Evolutionary conservation across 805 yeast species (phyloP).

Genomic region (Zygosaccharomyces lentus): DNA sequence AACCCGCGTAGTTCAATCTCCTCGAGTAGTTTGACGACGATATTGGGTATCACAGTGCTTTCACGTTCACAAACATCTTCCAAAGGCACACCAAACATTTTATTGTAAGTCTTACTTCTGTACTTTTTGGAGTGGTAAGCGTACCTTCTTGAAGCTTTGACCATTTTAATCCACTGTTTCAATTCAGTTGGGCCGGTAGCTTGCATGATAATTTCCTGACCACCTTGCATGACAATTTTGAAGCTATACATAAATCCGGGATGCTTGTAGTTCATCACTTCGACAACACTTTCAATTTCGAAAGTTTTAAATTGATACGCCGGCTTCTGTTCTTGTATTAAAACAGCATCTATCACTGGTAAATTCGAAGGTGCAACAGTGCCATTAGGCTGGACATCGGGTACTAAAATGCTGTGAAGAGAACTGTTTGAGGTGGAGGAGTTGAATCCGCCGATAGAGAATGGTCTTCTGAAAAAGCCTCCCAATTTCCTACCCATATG

Average conservation of each 20-base stretch:
- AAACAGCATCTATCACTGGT: conserved; percentile 48
- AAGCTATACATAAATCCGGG: conserved; percentile 30
- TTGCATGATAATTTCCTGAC: conserved; percentile 62
- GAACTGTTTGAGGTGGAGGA: conserved; percentile 30
- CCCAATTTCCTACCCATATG: conserved; percentile 46
- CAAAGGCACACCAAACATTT: conserved; percentile 85
- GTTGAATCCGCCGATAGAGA: conserved; percentile 46
- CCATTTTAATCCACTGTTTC: conserved; percentile 64
- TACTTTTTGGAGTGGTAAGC: conserved; percentile 41
- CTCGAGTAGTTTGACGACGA: conserved; percentile 59
- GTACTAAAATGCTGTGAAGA: conserved; percentile 31
- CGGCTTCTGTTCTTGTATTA: conserved; percentile 48
- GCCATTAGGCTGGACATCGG: conserved; percentile 38
- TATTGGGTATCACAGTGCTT: conserved; percentile 53
- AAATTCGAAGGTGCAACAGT: conserved; percentile 46
- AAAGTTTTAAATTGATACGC: conserved; percentile 42
- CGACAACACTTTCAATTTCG: conserved; percentile 37
- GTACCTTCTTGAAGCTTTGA: conserved; percentile 40
- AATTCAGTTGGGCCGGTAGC: conserved; percentile 57
- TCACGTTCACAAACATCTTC: conserved; percentile 72
- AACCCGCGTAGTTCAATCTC: conserved; percentile 85
- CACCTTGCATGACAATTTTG: conserved; percentile 42
- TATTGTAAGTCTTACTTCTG: conserved; percentile 40
- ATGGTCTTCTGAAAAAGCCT: conserved; percentile 61
- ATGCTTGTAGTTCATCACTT: conserved; percentile 35